Evolutionary conservation across 2,329 filamentous ascomycete genomes (phyloP).

Genomic region (Penicillium rolfsii): DNA sequence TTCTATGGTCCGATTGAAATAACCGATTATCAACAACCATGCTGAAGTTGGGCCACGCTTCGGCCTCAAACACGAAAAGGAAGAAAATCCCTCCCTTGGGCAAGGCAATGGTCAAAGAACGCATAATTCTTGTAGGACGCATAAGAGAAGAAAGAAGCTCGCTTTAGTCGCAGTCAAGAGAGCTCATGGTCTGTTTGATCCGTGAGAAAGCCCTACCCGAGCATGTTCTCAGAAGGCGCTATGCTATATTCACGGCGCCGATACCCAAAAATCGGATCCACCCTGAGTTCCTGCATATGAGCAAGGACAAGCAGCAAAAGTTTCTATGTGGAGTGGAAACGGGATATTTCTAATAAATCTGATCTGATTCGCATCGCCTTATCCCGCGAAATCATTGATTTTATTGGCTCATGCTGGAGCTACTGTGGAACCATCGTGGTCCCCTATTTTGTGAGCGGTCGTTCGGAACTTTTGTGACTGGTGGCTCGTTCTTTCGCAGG

Average conservation of each 20-base stretch:
- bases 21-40: not conserved
- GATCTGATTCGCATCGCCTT: not conserved
- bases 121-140: not conserved
- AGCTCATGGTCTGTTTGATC: not conserved
- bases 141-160: not conserved
- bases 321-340: not conserved
- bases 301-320: not conserved
- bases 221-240: not conserved
- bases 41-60: not conserved
- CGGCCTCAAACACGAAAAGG: not conserved
- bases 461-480: too few species aligned
- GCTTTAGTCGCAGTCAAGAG: not conserved
- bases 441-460: too few species aligned
- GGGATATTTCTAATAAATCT: not conserved
- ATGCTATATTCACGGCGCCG: not conserved
- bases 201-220: not conserved
- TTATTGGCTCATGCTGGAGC: not conserved
- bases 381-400: not conserved
- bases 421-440: not conserved
- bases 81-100: not conserved
- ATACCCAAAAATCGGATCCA: not conserved
- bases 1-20: not conserved
- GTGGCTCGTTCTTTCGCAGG: too few species aligned
- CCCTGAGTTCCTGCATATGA: not conserved
- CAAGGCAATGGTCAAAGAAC: not conserved